A percentile compares a stretch with the other conserved stretches of the same genome.
phyloP scores from a whole-genome alignment of 805 yeast species.

The Suhomyces faveliae region DNA sequence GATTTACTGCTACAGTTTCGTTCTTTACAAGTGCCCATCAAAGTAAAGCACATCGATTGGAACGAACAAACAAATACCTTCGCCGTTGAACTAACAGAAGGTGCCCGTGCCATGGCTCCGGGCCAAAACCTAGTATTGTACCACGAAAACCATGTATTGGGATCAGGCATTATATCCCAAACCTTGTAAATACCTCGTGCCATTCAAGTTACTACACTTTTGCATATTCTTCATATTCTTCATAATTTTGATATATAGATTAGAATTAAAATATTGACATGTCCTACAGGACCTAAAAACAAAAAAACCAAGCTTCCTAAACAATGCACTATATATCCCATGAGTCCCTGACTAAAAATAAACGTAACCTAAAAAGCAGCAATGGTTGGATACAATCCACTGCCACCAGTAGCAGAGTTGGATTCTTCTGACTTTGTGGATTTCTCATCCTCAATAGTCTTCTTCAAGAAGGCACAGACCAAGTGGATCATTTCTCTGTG shows the following conservation, averaged over 20 bases:
- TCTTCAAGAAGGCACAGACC: slow-evolving; percentile 33
- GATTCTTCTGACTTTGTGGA: slow-evolving; percentile 5
- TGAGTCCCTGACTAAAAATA: not conserved
- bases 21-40: slow-evolving; percentile 64
- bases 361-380: slow-evolving; percentile 32
- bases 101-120: slow-evolving; percentile 76
- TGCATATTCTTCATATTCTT: not conserved
- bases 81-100: slow-evolving; percentile 39
- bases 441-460: slow-evolving; percentile 14
- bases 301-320: not conserved
- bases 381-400: slow-evolving; percentile 38
- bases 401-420: slow-evolving; percentile 10
- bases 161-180: slow-evolving; percentile 37
- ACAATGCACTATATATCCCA: not conserved
- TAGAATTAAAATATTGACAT: not conserved
- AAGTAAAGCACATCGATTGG: slow-evolving; percentile 22
- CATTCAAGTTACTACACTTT: not conserved
- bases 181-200: not conserved
- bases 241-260: not conserved
- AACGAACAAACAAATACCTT: slow-evolving; percentile 15
- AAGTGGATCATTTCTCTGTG: slow-evolving; percentile 36
- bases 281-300: not conserved
- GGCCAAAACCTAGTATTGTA: slow-evolving; percentile 86
- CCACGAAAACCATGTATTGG: slow-evolving; percentile 62
- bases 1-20: slow-evolving; percentile 59